phyloP scores from a whole-genome alignment of 1,284 basidiomycete species.

The Ceratobasidium theobromae region DNA sequence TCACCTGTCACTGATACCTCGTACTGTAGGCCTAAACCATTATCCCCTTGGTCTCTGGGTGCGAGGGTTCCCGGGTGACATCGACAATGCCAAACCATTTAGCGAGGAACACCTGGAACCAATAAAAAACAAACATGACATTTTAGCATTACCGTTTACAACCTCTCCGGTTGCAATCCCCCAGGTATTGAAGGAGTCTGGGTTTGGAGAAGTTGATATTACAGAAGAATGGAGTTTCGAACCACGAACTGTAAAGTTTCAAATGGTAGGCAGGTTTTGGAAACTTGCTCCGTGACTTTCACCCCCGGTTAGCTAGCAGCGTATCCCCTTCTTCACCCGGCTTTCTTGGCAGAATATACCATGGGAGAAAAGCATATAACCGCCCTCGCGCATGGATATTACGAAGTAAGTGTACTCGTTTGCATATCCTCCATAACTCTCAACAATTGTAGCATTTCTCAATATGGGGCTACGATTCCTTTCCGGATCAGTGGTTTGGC shows the following conservation, averaged over 20 bases:
- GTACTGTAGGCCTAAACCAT: constrained; percentile 9
- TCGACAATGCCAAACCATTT: constrained; percentile 12
- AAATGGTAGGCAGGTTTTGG: constrained; percentile 40
- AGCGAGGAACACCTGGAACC: constrained; percentile 14
- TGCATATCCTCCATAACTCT: background rate
- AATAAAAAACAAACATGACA: constrained; percentile 44
- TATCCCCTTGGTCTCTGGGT: constrained; percentile 18
- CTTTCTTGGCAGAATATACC: constrained; percentile 46
- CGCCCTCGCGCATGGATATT: constrained; percentile 9
- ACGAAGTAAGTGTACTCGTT: constrained; percentile 4
- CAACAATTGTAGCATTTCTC: constrained; percentile 1
- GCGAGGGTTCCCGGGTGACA: background rate
- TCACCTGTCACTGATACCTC: constrained; percentile 49
- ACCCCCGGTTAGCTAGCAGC: constrained; percentile 40
- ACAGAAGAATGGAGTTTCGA: constrained; percentile 5
- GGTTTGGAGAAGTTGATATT: constrained; percentile 39
- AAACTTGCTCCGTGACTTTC: background rate
- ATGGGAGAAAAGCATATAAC: constrained; percentile 14
- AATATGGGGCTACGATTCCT: constrained; percentile 11
- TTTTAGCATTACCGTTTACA: constrained; percentile 46
- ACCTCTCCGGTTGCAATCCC: constrained; percentile 43
- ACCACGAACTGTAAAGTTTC: constrained; percentile 28
- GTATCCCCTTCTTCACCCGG: constrained; percentile 50
- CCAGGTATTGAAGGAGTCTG: constrained; percentile 38
- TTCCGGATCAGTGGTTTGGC: constrained; percentile 10